phyloP scores from a whole-genome alignment of 441 rosid genomes.

The Populus hybrid region DNA sequence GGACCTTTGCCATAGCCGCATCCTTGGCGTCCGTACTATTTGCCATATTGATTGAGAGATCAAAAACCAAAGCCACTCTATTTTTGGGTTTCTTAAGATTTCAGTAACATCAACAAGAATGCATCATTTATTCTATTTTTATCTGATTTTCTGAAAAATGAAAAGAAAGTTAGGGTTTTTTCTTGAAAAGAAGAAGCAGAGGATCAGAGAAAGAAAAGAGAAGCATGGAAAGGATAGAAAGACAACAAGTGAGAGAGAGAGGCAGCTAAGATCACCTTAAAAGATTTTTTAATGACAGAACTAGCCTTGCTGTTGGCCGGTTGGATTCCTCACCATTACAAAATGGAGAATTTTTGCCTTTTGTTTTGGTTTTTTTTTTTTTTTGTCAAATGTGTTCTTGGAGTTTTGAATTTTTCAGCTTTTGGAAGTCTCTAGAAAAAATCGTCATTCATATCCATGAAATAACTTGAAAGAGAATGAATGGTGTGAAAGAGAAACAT shows the following conservation, averaged over 20 bases:
- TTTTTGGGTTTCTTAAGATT: not conserved
- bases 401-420: not conserved
- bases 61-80: not conserved
- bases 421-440: too few relatives aligned
- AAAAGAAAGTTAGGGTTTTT: constrained; percentile 26
- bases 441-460: not conserved
- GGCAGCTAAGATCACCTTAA: too few relatives aligned
- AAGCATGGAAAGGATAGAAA: not conserved
- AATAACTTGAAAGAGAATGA: not conserved
- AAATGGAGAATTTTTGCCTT: not conserved
- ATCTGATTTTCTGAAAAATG: not conserved
- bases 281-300: too few relatives aligned
- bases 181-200: not conserved
- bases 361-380: not conserved
- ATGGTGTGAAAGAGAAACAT: not conserved
- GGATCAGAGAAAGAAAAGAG: not conserved
- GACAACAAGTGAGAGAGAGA: not conserved
- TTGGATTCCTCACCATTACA: not conserved
- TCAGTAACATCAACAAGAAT: not conserved
- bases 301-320: too few relatives aligned
- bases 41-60: constrained; percentile 44
- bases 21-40: constrained; percentile 57
- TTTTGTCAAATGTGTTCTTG: not conserved
- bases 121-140: too few relatives aligned
- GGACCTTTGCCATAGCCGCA: constrained; percentile 47